A percentile compares a stretch with the other conserved stretches of the same genome.
Conservation (phyloP, 768 basidiomycete species). For the Serendipita vermifera region DNA sequence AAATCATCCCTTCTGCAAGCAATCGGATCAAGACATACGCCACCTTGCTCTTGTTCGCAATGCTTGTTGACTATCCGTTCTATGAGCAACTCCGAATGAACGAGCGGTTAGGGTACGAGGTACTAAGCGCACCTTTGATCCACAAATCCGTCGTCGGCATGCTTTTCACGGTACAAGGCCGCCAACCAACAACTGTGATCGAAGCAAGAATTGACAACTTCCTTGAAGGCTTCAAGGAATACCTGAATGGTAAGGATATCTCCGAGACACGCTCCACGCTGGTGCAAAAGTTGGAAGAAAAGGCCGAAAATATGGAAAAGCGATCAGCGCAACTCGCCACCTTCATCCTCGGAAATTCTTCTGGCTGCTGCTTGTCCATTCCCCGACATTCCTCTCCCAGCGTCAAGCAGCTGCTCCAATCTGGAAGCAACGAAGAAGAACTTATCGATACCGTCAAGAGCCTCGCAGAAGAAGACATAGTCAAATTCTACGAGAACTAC, state of each 20-base stretch:
- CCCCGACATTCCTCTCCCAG: not conserved
- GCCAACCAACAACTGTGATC: slow-evolving; percentile 62
- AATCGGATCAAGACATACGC: slow-evolving; percentile 46
- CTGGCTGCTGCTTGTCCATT: slow-evolving; percentile 85
- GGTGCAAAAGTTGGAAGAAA: slow-evolving; percentile 71
- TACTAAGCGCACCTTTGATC: slow-evolving; percentile 27
- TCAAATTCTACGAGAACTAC: slow-evolving; percentile 57
- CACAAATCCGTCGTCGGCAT: slow-evolving; percentile 29
- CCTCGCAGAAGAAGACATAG: slow-evolving; percentile 62
- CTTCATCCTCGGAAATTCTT: slow-evolving; percentile 67
- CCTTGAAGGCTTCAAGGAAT: slow-evolving; percentile 55
- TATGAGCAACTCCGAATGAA: slow-evolving; percentile 86
- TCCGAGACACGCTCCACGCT: slow-evolving; percentile 66
- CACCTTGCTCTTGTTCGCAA: slow-evolving; percentile 54
- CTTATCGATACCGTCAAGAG: slow-evolving; percentile 53
- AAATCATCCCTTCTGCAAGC: slow-evolving; percentile 54
- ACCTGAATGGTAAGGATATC: slow-evolving; percentile 52
- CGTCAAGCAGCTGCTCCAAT: no score
- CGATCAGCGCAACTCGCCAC: slow-evolving; percentile 55
- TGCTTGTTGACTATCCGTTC: slow-evolving; percentile 77
- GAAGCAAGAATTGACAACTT: slow-evolving; percentile 85
- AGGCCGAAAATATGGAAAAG: slow-evolving; percentile 75
- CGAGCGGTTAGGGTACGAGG: slow-evolving; percentile 92
- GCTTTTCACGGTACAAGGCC: slow-evolving; percentile 76
- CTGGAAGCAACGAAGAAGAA: no score